Evolutionary conservation across 805 yeast species (phyloP), one percentile per base, ranked within the genome.

Genomic region (Aciculoconidium aculeatum): DNA sequence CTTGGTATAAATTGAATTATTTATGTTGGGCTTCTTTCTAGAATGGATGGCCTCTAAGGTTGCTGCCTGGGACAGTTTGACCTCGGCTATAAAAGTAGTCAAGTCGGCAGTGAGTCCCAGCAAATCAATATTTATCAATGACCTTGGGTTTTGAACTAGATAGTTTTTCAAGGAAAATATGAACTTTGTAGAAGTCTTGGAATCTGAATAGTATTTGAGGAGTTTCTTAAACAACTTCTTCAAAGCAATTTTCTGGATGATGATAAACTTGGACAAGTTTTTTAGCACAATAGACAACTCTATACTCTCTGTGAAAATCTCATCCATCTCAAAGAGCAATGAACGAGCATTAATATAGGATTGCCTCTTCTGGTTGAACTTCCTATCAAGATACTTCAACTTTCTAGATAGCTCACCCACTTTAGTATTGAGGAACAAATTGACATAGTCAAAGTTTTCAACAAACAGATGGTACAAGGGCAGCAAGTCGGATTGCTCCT

Each of bases 161-260:
- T 47, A 46, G 19, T 47, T 42, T 31, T 59, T 63, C 21, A 64
- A 37, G 10, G 48, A 45, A 10, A 42, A 21, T 3, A 60, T 41
- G 28, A 64, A 52, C 16, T 40, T 37, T 11, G 44, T 26, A 14
- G 53, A 35, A 11, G 42, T 28, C 3, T 34, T 42, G 18, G 41
- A 33, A 35, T 55, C 49, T 6, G 31, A 11, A 30, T 65, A 62
- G 44, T 73, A 63, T 45, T 73, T 73, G 26, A 61, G 27, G 36
- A 71, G 80, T 49, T 85, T 84, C 57, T 85, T 84, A 44, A 84
- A 62, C 28, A 84, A 67, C 55, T 84, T 84, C 37, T 78, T 66
- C 27, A 81, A 65, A 5, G 77, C 94, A 3, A 85, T 76, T 45
- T 78, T 77, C 47, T 84, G 95, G 6, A 83, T 68, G 13, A 78